phyloP scores from a whole-genome alignment of 192 early-diverging fungal species.

The Phlyctochytrium bullatum region DNA sequence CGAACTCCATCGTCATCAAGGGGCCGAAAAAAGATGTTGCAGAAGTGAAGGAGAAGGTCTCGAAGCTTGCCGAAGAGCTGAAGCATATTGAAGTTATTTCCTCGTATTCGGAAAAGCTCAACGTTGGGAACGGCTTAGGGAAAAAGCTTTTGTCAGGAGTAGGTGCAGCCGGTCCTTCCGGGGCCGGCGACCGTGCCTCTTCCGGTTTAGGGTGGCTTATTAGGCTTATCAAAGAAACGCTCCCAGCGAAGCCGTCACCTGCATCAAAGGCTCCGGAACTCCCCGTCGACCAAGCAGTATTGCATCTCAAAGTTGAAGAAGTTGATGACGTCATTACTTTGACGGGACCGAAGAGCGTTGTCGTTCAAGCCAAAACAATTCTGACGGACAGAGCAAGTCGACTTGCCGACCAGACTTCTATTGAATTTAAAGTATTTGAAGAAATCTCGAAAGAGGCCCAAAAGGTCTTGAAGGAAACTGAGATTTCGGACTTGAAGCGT shows the following conservation, averaged over 20 bases:
- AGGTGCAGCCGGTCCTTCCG: conserved; percentile 17
- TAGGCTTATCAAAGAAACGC: conserved; percentile 37
- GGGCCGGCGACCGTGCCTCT: conserved; percentile 6
- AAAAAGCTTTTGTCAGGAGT: conserved; percentile 26
- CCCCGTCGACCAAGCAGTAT: conserved; percentile 28
- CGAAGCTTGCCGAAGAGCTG: conserved; percentile 62
- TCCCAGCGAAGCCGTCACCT: conserved; percentile 23
- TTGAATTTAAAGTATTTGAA: conserved; percentile 71
- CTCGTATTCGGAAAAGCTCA: conserved; percentile 39
- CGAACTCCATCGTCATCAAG: conserved; percentile 68
- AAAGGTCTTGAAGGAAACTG: conserved; percentile 44
- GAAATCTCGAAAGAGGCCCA: conserved; percentile 44
- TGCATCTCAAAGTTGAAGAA: conserved; percentile 32
- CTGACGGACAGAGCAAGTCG: conserved; percentile 38
- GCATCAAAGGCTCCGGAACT: conserved; percentile 17
- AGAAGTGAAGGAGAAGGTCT: conserved; percentile 66
- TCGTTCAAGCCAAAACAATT: conserved; percentile 37
- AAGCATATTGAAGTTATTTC: conserved; percentile 64
- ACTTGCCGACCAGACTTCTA: conserved; percentile 63
- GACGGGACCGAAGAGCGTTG: conserved; percentile 51
- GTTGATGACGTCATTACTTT: conserved; percentile 41
- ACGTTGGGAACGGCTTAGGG: conserved; percentile 44
- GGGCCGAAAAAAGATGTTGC: conserved; percentile 79
- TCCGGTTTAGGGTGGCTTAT: conserved; percentile 37
- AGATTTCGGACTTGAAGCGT: conserved; percentile 35